Evolutionary conservation across 129 eudicot species (phyloP).

Genomic region (Escallonia rubra): DNA sequence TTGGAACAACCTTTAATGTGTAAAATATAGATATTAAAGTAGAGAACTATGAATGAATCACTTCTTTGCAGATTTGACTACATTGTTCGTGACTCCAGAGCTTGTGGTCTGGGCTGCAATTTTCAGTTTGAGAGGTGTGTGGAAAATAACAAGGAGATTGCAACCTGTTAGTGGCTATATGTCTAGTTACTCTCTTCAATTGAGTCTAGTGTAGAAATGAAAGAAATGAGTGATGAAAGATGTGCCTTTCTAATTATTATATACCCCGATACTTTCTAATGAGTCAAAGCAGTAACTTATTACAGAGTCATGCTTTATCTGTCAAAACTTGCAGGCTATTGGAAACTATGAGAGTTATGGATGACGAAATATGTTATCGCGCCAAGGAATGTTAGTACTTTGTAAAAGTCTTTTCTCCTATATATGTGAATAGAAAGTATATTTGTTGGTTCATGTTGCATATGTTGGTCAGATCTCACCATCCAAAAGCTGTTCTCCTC

Average conservation of each 20-base stretch:
- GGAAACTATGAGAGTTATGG: conserved; percentile 87
- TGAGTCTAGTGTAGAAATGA: not conserved
- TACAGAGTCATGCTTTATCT: not conserved
- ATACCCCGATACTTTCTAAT: too few species aligned
- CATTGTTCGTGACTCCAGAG: conserved; percentile 84
- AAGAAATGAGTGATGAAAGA: too few species aligned
- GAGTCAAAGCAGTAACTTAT: not conserved
- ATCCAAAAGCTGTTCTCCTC: conserved; percentile 73
- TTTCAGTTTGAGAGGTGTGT: conserved; percentile 73
- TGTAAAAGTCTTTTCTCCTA: not conserved
- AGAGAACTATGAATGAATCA: conserved; percentile 4
- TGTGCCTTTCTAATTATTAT: too few species aligned
- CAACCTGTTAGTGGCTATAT: not conserved
- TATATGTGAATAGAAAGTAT: not conserved
- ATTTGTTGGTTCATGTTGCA: conserved; percentile 7
- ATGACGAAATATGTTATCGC: conserved; percentile 83
- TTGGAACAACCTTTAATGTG: conserved; percentile 6
- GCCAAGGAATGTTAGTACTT: conserved; percentile 85
- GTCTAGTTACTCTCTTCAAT: conserved; percentile 4
- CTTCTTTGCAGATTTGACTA: conserved; percentile 67
- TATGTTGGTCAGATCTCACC: conserved; percentile 60
- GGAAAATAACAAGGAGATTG: not conserved
- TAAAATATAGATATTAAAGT: not conserved
- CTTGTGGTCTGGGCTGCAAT: conserved; percentile 82
- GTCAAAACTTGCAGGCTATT: conserved; percentile 51